phyloP scores from a whole-genome alignment of 1,284 basidiomycete genomes.

The Boletus smithii region DNA sequence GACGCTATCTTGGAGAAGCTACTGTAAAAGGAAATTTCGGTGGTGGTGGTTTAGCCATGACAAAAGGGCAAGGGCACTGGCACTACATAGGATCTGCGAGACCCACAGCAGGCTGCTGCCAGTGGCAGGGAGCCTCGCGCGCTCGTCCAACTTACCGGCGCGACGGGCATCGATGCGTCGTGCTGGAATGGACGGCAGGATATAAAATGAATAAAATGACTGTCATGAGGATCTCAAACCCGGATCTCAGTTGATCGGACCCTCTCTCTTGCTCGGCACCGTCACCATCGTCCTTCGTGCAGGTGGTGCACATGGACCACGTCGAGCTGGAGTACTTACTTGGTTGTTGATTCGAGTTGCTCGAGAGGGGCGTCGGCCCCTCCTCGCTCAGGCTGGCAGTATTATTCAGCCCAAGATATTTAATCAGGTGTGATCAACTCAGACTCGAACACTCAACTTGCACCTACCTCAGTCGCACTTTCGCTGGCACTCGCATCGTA shows the following conservation, averaged over 20 bases:
- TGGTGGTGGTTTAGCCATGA: no score
- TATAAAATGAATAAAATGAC: not conserved
- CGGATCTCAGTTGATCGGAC: constrained; percentile 34
- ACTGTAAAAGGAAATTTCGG: constrained; percentile 28
- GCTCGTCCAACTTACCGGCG: not conserved
- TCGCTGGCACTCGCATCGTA: not conserved
- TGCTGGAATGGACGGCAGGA: not conserved
- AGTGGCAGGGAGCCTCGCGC: not conserved
- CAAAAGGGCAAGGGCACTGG: not conserved
- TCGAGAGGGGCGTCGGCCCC: not conserved
- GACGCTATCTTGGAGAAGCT: constrained; percentile 18
- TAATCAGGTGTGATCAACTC: constrained; percentile 23
- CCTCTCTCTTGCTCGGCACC: constrained; percentile 24
- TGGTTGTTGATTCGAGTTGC: not conserved
- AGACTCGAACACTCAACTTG: constrained; percentile 22
- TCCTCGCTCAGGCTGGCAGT: constrained; percentile 3
- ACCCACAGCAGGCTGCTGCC: no score
- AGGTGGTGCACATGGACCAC: constrained; percentile 6
- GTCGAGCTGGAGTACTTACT: not conserved
- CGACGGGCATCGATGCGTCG: not conserved
- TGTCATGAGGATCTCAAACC: constrained; percentile 23
- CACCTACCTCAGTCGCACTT: not conserved
- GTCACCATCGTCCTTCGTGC: constrained; percentile 10
- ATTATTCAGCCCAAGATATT: constrained; percentile 35
- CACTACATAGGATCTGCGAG: not conserved